phyloP scores from a whole-genome alignment of 192 early-diverging fungal species.

The Linnemannia exigua region DNA sequence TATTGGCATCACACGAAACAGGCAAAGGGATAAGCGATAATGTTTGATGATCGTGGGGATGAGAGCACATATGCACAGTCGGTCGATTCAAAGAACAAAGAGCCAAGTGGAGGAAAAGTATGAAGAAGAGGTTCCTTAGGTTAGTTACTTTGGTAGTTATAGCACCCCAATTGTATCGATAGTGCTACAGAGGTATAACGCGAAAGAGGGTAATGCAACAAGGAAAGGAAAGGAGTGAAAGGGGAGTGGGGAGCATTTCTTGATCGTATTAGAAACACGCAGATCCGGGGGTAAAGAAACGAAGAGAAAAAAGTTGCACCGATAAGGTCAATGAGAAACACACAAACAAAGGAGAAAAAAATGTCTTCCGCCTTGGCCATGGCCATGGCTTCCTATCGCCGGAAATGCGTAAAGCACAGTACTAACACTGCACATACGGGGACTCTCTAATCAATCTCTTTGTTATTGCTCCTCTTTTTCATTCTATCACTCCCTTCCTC shows the following conservation, averaged over 20 bases:
- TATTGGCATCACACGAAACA: background rate
- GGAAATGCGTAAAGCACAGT: too few species aligned
- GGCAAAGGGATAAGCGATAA: background rate
- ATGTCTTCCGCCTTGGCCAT: too few species aligned
- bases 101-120: background rate
- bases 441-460: too few species aligned
- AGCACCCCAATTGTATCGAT: background rate
- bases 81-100: background rate
- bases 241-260: background rate
- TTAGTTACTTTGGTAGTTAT: background rate
- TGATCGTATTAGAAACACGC: background rate
- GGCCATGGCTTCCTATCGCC: too few species aligned
- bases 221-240: background rate
- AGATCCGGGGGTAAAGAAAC: background rate
- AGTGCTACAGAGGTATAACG: background rate
- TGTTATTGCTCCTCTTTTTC: background rate
- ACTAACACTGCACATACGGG: too few species aligned
- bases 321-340: background rate
- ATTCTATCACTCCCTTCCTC: background rate
- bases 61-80: conserved; percentile 9
- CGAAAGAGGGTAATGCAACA: background rate
- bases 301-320: background rate
- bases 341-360: background rate
- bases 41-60: background rate
- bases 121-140: background rate